A percentile compares a stretch with the other conserved stretches of the same genome.
phyloP scores from a whole-genome alignment of 2,329 filamentous ascomycete genomes.

The Eutypella sp. region DNA sequence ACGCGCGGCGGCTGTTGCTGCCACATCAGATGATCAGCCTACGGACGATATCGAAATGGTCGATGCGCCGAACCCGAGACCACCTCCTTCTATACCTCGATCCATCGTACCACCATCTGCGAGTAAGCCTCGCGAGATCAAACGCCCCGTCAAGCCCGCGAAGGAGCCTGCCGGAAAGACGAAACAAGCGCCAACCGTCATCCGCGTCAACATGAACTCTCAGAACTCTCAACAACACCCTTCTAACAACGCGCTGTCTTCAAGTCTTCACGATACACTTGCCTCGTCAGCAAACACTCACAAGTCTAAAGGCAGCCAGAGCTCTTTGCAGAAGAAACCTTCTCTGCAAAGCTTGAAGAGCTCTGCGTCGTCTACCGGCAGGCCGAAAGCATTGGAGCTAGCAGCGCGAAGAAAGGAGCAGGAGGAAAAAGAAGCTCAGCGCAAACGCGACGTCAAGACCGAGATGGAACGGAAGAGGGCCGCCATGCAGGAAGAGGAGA shows the following conservation, averaged over 20 bases:
- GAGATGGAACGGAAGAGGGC: slow-evolving; percentile 75
- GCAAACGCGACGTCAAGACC: slow-evolving; percentile 75
- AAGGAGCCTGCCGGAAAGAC: slow-evolving; percentile 55
- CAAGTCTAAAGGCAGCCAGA: slow-evolving; percentile 63
- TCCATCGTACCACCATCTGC: slow-evolving; percentile 42
- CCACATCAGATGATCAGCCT: slow-evolving; percentile 26
- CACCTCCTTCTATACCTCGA: slow-evolving; percentile 56
- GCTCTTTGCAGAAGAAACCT: slow-evolving; percentile 55
- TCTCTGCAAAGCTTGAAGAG: slow-evolving; percentile 59
- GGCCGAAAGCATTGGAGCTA: slow-evolving; percentile 67
- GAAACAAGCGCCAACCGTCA: slow-evolving; percentile 67
- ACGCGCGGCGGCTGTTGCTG: slow-evolving; percentile 24
- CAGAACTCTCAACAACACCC: slow-evolving; percentile 57
- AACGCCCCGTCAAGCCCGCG: slow-evolving; percentile 57
- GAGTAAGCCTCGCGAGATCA: slow-evolving; percentile 47
- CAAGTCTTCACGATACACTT: slow-evolving; percentile 54
- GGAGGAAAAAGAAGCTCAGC: slow-evolving; percentile 74
- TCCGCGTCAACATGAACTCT: slow-evolving; percentile 63
- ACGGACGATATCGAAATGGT: slow-evolving; percentile 50
- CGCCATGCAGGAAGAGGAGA: slow-evolving; percentile 60
- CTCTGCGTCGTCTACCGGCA: slow-evolving; percentile 56
- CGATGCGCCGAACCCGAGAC: slow-evolving; percentile 50
- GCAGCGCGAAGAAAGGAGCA: slow-evolving; percentile 80
- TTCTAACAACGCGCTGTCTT: slow-evolving; percentile 52
- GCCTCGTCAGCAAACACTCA: slow-evolving; percentile 35